Evolutionary conservation across 371 early-diverging fungal genomes (phyloP), one percentile per base, ranked within the genome.

Genomic region (Fennellomyces sp.): DNA sequence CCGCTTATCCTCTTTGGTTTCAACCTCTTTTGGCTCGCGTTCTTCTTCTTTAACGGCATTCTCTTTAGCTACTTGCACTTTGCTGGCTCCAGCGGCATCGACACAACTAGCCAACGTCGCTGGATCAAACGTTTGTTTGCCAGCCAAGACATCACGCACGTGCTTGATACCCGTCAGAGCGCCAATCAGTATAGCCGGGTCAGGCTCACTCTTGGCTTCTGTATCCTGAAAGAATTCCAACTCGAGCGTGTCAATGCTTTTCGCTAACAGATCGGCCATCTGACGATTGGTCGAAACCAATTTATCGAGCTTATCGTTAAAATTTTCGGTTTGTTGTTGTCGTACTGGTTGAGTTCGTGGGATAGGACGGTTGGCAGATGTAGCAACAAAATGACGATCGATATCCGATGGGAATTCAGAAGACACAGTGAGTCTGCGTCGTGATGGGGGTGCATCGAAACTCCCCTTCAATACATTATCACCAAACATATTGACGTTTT

Each of bases 161-260:
- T 88, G 86, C 45, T 86, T 87, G 35, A 88, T 66, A 0, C 85
- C 85, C 21, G 72, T 77, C 1, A 86, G 67, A 1, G 83, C 86
- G 49, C 71, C 65, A 27, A 78, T 65, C 1, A 81, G 33, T 0
- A 64, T 56, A 8, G 75, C 76, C 25, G 75, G 78, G 15, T 78
- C 61, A 35, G 60, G 51, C 5, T 60, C 50, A 17, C 28, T 26
- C 56, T 54, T 23, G n/a, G n/a, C 35, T 47, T 30, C 25, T 31
- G 39, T 57, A 21, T 52, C 15, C 27, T 54, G 13, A 25, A 77
- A 72, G 5, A 85, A 59, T 42, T 84, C 83, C 15, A 68, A 64
- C 58, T 88, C 85, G 59, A 88, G 58, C 2, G 84, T 60, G 30
- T 65, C 73, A 21, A 88, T 72, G 35, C 84, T 83, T 63, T 78